Base-by-base conservation (phyloP, 106 monocot species). In the Dendrobium officinale region DNA sequence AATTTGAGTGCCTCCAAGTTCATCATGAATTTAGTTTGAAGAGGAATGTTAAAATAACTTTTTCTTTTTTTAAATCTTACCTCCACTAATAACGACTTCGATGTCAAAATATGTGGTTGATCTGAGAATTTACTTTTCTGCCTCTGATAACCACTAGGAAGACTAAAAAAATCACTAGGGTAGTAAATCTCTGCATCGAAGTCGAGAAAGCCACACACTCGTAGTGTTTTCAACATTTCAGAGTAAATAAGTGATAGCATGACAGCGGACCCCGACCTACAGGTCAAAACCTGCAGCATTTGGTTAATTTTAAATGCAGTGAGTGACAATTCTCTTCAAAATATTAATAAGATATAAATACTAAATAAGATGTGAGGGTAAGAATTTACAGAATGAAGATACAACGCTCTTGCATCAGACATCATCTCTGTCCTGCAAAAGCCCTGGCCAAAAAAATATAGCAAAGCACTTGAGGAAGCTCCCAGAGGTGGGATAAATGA, bases 241-340 rank as follows among this genome's bases (percentile, higher is more conserved):
- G 92, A 92, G 54, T 89, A 92, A 82, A 92, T 84, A 31, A 92
- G 81, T 15, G 92, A 89, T 19, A 92, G 64, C 87, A 92, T 87
- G 15, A 77, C 72, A 54, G 78, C 81, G 51, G 89, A 87, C 80
- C 92, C 92, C 24, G 82, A 80, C 55, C 87, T 81, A 64, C 87
- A 89, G 40, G 92, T 92, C 85, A 92, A 82, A 85, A 82, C 89
- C 92, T 92, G 89, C 31, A 67, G 1, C 80, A 73, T 73, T 40
- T 41, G 6, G 41, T 43, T 29, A 22, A 1, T 75, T 42, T 2
- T 56, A 79, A 54, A 70, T 70, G 70, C 0, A 11, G 33, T 19
- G 15, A 40, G 19, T 42, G 19, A 42, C 9, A 51, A 24, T 27
- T 6, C 5, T 17, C 7, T 37, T 70, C 29, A 37, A 73, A 66